phyloP scores from a whole-genome alignment of 2,329 filamentous ascomycete genomes.

The Sporothrix phasma region DNA sequence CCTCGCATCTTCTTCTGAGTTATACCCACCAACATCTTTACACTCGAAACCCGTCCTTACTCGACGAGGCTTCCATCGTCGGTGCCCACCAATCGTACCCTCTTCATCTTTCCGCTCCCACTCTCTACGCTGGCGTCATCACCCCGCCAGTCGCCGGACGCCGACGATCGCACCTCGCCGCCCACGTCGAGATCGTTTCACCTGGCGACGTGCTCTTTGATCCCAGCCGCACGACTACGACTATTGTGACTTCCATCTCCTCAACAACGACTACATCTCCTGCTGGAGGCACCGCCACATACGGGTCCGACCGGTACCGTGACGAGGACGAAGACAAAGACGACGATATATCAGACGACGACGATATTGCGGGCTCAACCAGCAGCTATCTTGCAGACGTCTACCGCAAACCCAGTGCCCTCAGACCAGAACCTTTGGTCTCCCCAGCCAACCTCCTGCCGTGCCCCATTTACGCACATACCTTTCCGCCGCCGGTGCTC shows the following conservation, averaged over 20 bases:
- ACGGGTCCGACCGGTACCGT: not conserved
- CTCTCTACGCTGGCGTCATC: constrained; percentile 19
- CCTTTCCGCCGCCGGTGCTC: constrained; percentile 13
- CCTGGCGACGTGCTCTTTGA: constrained; percentile 34
- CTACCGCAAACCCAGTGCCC: not conserved
- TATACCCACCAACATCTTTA: not conserved
- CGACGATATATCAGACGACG: not conserved
- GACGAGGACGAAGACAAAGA: not conserved
- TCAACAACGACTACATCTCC: not conserved
- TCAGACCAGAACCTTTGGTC: constrained; percentile 18
- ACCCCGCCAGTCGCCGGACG: constrained; percentile 16
- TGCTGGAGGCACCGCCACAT: not conserved
- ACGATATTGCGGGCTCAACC: not conserved
- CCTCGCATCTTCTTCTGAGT: not conserved
- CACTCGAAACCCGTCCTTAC: not conserved
- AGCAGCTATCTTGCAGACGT: not conserved
- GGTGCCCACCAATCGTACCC: not conserved
- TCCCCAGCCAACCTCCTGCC: constrained; percentile 24
- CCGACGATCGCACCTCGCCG: constrained; percentile 14
- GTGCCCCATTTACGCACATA: constrained; percentile 24
- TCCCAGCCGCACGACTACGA: constrained; percentile 23
- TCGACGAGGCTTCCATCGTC: not conserved
- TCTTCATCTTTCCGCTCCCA: not conserved
- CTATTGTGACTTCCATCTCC: constrained; percentile 14
- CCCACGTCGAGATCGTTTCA: constrained; percentile 25